Percentiles rank a stretch among this genome's conserved stretches.
Conservation (phyloP, 768 basidiomycete species). For the Candolleomyces aberdarensis region DNA sequence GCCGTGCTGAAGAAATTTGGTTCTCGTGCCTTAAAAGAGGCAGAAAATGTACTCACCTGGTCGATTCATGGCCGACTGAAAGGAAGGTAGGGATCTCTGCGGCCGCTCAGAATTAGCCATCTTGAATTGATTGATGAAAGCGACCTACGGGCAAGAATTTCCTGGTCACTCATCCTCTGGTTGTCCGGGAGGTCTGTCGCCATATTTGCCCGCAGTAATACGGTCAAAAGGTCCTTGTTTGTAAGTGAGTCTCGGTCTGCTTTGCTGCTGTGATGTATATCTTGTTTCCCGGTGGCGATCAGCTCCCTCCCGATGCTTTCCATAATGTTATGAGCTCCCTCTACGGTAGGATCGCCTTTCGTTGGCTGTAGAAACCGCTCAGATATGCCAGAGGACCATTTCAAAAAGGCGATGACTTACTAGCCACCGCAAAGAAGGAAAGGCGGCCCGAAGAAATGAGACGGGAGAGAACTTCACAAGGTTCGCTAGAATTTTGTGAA, state of each 20-base stretch:
- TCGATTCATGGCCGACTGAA: slow-evolving; percentile 59
- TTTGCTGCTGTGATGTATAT: slow-evolving; percentile 23
- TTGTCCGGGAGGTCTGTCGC: slow-evolving; percentile 52
- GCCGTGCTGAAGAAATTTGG: slow-evolving; percentile 28
- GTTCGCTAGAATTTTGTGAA: slow-evolving; percentile 46
- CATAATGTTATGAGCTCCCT: slow-evolving; percentile 39
- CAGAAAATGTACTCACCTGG: slow-evolving; percentile 15
- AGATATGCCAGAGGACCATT: neutral
- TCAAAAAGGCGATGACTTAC: slow-evolving; percentile 21
- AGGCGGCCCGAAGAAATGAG: slow-evolving; percentile 26
- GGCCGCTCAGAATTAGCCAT: neutral
- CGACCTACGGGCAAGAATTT: slow-evolving; percentile 53
- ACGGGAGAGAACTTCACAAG: slow-evolving; percentile 33
- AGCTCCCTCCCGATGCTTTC: slow-evolving; percentile 47
- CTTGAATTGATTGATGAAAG: neutral
- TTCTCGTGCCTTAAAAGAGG: neutral
- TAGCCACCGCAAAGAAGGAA: slow-evolving; percentile 37
- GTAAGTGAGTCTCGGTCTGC: slow-evolving; percentile 22
- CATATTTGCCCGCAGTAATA: slow-evolving; percentile 64
- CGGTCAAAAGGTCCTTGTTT: slow-evolving; percentile 55
- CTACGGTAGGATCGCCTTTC: slow-evolving; percentile 23
- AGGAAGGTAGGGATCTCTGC: slow-evolving; percentile 62
- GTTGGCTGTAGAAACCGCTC: slow-evolving; percentile 22
- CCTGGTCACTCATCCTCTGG: slow-evolving; percentile 58
- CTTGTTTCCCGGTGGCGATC: slow-evolving; percentile 46